These are phyloP conservation scores for Lizanozyma gosingica DNA, from an alignment of 1,139 yeast genomes.

Conservation along the genomic window DNA sequence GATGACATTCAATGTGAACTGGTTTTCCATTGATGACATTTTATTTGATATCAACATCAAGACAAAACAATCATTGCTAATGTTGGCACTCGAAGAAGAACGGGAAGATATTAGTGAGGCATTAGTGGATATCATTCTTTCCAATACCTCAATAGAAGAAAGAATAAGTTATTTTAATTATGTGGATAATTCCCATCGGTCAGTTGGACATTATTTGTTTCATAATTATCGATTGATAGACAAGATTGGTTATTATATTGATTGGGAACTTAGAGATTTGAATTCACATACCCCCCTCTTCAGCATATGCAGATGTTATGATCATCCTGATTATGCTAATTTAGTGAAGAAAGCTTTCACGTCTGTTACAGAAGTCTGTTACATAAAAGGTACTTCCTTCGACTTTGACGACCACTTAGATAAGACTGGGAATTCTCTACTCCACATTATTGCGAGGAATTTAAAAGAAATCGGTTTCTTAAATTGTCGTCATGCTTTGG, in stretches of 20 bases:
- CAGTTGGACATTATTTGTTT: constrained; percentile 67
- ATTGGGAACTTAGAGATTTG: constrained; percentile 65
- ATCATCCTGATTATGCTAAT: constrained; percentile 52
- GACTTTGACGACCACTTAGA: constrained; percentile 60
- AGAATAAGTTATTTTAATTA: constrained; percentile 41
- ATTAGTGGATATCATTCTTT: constrained; percentile 37
- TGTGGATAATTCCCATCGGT: constrained; percentile 43
- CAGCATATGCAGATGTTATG: constrained; percentile 72
- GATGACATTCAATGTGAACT: constrained; percentile 29
- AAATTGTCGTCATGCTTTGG: constrained; percentile 24
- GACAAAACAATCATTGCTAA: constrained; percentile 45
- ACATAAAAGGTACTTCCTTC: constrained; percentile 16
- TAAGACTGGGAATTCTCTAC: constrained; percentile 59
- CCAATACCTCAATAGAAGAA: constrained; percentile 36
- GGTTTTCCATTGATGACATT: constrained; percentile 60
- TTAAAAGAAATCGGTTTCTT: constrained; percentile 32
- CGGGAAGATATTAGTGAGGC: constrained; percentile 38
- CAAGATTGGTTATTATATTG: constrained; percentile 45
- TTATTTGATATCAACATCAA: constrained; percentile 51
- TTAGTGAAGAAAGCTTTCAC: constrained; percentile 41
- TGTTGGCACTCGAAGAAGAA: constrained; percentile 52
- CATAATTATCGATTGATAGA: constrained; percentile 48
- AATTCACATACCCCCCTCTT: constrained; percentile 76
- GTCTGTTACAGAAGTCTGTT: constrained; percentile 36
- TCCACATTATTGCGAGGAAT: constrained; percentile 56